Conservation (phyloP, 192 early-diverging fungal species). For the Coemansia erecta region DNA sequence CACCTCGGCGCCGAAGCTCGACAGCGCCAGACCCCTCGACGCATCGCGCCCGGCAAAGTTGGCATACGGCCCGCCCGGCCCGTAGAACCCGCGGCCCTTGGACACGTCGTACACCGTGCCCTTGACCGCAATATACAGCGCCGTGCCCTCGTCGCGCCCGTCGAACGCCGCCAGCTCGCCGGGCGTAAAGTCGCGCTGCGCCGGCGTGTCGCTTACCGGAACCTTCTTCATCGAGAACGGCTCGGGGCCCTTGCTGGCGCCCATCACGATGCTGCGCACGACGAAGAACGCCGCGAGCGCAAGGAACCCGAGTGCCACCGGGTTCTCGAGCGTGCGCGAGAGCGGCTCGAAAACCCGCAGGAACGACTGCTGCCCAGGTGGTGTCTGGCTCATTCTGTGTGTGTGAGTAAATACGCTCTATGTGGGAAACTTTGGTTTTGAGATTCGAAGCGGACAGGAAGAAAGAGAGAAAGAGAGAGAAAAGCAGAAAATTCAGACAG, state of each 20-base stretch:
- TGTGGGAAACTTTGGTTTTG: not conserved
- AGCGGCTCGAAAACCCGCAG: conserved; percentile 17
- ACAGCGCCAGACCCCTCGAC: conserved; percentile 85
- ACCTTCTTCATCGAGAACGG: conserved; percentile 37
- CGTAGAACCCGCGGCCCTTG: conserved; percentile 80
- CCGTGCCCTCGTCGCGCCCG: conserved; percentile 57
- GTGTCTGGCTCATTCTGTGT: not conserved
- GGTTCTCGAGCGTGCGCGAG: conserved; percentile 15
- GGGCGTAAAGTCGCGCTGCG: conserved; percentile 71
- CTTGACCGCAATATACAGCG: conserved; percentile 80
- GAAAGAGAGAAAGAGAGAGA: not conserved
- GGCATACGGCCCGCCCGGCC: conserved; percentile 86
- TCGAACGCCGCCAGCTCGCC: conserved; percentile 70
- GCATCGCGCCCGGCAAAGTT: conserved; percentile 98
- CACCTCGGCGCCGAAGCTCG: conserved; percentile 78
- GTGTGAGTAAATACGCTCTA: not conserved
- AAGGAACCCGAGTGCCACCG: conserved; percentile 15
- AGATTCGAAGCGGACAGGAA: no score
- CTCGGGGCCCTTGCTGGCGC: conserved; percentile 7
- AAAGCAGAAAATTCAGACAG: not conserved
- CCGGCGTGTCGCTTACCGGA: conserved; percentile 9
- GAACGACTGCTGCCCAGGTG: conserved; percentile 1
- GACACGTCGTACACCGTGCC: conserved; percentile 91
- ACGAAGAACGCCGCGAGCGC: conserved; percentile 31
- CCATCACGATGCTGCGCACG: conserved; percentile 23